Conservation (phyloP, 2,329 filamentous ascomycete genomes). For the Polytolypa hystricis region DNA sequence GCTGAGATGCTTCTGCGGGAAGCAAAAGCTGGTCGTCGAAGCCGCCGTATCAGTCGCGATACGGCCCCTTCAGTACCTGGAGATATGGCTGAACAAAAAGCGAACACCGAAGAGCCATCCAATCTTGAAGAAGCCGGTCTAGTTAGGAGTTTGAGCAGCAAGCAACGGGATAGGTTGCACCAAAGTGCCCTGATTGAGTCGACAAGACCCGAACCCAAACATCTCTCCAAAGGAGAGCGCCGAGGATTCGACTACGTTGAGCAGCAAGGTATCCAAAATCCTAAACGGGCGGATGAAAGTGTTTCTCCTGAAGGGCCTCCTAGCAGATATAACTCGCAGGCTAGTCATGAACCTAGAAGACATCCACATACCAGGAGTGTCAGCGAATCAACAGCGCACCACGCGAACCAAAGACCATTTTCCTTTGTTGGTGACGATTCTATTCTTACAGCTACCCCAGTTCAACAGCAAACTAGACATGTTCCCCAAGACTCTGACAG, state of each 20-base stretch:
- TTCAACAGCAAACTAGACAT: not conserved
- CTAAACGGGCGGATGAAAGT: not conserved
- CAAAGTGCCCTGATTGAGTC: slow-evolving; percentile 11
- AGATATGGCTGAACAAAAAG: slow-evolving; percentile 5
- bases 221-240: slow-evolving; percentile 8
- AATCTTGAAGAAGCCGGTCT: slow-evolving; percentile 9
- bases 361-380: not conserved
- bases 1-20: slow-evolving; percentile 66
- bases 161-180: slow-evolving; percentile 10
- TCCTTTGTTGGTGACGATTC: not conserved
- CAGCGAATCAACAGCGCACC: not conserved
- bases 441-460: not conserved
- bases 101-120: slow-evolving; percentile 3
- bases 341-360: not conserved
- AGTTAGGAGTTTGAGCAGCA: slow-evolving; percentile 10
- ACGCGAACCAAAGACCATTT: not conserved
- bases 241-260: slow-evolving; percentile 9
- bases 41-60: slow-evolving; percentile 8
- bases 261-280: slow-evolving; percentile 1
- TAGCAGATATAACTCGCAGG: not conserved
- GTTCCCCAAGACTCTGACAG: not conserved
- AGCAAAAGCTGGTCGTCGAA: slow-evolving; percentile 13
- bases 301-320: not conserved
- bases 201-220: slow-evolving; percentile 12
- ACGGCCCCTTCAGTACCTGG: slow-evolving; percentile 6